Conservation (phyloP, 2,329 filamentous ascomycete genomes). For the Penicillium sclerotigenum region DNA sequence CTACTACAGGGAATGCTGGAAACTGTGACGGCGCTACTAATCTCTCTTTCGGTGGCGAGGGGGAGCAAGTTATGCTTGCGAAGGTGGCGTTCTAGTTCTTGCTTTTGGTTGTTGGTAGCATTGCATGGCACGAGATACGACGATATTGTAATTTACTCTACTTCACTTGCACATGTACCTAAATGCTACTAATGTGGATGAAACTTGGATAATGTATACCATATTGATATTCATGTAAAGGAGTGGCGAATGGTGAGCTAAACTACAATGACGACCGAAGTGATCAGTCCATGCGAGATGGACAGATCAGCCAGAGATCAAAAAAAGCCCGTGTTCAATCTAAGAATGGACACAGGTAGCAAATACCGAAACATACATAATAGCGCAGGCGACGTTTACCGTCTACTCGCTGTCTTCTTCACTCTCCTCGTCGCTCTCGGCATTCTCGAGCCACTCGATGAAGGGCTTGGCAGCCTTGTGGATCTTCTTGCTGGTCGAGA, state of each 20-base stretch:
- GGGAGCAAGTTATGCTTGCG: slow-evolving; percentile 31
- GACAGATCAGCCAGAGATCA: not conserved
- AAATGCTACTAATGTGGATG: not conserved
- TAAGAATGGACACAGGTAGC: not conserved
- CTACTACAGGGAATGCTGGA: not conserved
- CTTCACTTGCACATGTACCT: not conserved
- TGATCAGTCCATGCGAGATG: not conserved
- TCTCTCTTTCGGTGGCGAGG: not conserved
- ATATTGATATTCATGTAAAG: slow-evolving; percentile 8
- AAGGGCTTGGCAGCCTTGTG: slow-evolving; percentile 93
- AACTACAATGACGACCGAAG: slow-evolving; percentile 10
- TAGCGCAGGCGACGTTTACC: not conserved
- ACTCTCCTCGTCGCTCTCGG: slow-evolving; percentile 68
- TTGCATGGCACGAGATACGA: not conserved
- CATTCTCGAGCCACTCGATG: slow-evolving; percentile 87
- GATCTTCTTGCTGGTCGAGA: slow-evolving; percentile 87
- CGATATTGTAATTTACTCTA: not conserved
- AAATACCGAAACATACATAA: not conserved
- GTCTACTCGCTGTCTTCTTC: slow-evolving; percentile 58
- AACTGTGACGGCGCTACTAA: not conserved
- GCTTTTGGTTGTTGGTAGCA: not conserved
- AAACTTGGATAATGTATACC: not conserved
- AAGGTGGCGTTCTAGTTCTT: slow-evolving; percentile 21
- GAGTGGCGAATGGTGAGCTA: slow-evolving; percentile 24
- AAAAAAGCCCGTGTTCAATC: not conserved